These are phyloP conservation scores for Penicillium sp. DNA, from an alignment of 2,329 filamentous ascomycete genomes.

Conservation along the genomic window DNA sequence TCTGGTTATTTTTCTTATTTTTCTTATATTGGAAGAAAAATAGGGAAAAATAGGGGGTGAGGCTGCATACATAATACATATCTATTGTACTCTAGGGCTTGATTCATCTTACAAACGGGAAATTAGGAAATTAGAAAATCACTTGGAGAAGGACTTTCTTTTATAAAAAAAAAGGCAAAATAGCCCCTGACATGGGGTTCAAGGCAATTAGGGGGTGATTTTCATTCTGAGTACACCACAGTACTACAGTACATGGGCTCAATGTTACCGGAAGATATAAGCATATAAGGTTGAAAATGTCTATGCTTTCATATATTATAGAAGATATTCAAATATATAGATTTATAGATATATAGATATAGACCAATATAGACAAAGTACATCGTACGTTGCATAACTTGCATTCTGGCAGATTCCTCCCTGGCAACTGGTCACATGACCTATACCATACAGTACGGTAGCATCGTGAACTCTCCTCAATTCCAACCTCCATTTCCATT, in stretches of 20 bases:
- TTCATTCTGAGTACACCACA: neutral
- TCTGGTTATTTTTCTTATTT: neutral
- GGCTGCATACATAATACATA: neutral
- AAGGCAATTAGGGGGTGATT: neutral
- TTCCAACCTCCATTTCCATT: conserved; percentile 6
- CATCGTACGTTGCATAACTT: neutral
- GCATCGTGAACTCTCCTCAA: conserved; percentile 1
- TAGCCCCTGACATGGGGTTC: conserved; percentile 3
- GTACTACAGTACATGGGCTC: neutral
- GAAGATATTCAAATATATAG: neutral
- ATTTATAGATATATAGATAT: neutral
- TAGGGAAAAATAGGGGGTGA: neutral
- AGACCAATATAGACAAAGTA: neutral
- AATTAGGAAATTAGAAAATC: neutral
- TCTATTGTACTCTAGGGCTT: neutral
- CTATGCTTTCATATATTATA: neutral
- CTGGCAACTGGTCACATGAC: conserved; percentile 14
- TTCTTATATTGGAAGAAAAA: neutral
- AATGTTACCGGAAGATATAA: neutral
- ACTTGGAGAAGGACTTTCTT: neutral
- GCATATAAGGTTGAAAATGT: neutral
- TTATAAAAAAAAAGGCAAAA: neutral
- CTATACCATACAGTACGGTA: conserved; percentile 8
- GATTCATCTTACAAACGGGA: neutral
- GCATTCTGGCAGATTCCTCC: conserved; percentile 12